These are phyloP conservation scores for Aspergillus fumigatus DNA, from an alignment of 2,329 filamentous ascomycete species.

Conservation along the genomic window DNA sequence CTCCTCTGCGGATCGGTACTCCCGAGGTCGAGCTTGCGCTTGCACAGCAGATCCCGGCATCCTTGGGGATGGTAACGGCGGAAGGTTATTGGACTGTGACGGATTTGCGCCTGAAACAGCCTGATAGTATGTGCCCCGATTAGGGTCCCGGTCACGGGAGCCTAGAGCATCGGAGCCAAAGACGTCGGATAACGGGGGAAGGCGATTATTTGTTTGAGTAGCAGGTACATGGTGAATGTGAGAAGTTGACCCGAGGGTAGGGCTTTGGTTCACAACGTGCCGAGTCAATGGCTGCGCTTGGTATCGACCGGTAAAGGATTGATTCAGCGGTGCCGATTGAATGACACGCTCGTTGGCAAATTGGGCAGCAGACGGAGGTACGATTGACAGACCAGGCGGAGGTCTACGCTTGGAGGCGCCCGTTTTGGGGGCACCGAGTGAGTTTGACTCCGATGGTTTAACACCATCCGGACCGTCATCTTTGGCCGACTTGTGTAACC, in stretches of 20 bases:
- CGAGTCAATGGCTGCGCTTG: slow-evolving; percentile 71
- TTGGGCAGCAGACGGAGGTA: slow-evolving; percentile 86
- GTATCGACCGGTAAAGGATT: slow-evolving; percentile 90
- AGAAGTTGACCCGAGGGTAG: slow-evolving; percentile 74
- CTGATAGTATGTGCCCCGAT: slow-evolving; percentile 39
- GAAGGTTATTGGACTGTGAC: slow-evolving; percentile 60
- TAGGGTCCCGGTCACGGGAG: slow-evolving; percentile 32
- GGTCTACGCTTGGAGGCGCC: slow-evolving; percentile 51
- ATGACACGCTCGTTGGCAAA: slow-evolving; percentile 94
- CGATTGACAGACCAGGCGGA: slow-evolving; percentile 86
- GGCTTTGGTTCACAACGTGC: slow-evolving; percentile 75
- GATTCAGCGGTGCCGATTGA: slow-evolving; percentile 89
- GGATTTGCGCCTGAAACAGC: slow-evolving; percentile 60
- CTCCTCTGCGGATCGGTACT: slow-evolving; percentile 94
- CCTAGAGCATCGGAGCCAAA: slow-evolving; percentile 73
- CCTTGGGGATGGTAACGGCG: slow-evolving; percentile 71
- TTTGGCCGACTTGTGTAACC: slow-evolving; percentile 82
- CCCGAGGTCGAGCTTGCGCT: slow-evolving; percentile 62
- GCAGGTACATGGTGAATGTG: slow-evolving; percentile 89
- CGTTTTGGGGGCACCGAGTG: slow-evolving; percentile 35
- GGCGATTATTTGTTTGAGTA: slow-evolving; percentile 81
- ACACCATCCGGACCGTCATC: slow-evolving; percentile 61
- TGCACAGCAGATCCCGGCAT: slow-evolving; percentile 55
- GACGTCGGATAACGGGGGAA: slow-evolving; percentile 91
- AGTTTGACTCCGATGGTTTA: slow-evolving; percentile 50